Evolutionary conservation across 208 protist genomes (phyloP), one percentile per base, ranked within the genome.

Genomic region (Leishmania major): DNA sequence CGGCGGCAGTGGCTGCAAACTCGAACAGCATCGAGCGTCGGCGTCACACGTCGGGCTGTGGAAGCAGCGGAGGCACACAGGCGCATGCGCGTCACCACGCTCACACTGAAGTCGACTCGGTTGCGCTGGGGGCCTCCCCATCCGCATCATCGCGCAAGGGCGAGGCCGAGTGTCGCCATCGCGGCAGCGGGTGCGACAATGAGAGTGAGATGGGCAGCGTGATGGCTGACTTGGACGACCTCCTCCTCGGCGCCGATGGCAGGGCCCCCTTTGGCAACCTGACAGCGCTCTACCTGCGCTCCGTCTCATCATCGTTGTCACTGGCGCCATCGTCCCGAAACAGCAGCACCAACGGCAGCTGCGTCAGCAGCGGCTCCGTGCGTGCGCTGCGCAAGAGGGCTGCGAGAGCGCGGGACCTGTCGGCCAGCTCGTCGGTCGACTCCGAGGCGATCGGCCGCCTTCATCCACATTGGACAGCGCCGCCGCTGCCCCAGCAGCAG

Each of bases 11-110:
- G 60, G 74, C 77, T 31, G 76, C 81, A 15, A 69, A 71, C 47
- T 53, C 82, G 43, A 82, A 55, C 78, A 85, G 82, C 62, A 75
- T 40, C 17, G 82, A 85, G 72, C 82, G 70, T 10, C 77, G 82
- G 11, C 77, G 71, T 43, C 72, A 51, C 72, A 17, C 31, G 51
- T 60, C 70, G 47, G 37, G 6, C 37, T 31, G 55, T 19, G 75
- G 51, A 25, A 35, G 73, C 22, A 10, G 73, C 15, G n/a, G 35
- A 45, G 37, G 35, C 73, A 49, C n/a, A 6, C 37, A 35, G 73
- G 73, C 73, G 11, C 45, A 53, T 25, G 69, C 45, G 69, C 69
- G 45, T 51, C 69, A 74, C 49, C 69, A 53, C 69, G 11, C 1
- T 43, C 69, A 74, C 40, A 37, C 22, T 31, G 22, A 59, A 15